Evolutionary conservation across 179 eudicot genomes (phyloP).

Genomic region (Dionaea muscipula): DNA sequence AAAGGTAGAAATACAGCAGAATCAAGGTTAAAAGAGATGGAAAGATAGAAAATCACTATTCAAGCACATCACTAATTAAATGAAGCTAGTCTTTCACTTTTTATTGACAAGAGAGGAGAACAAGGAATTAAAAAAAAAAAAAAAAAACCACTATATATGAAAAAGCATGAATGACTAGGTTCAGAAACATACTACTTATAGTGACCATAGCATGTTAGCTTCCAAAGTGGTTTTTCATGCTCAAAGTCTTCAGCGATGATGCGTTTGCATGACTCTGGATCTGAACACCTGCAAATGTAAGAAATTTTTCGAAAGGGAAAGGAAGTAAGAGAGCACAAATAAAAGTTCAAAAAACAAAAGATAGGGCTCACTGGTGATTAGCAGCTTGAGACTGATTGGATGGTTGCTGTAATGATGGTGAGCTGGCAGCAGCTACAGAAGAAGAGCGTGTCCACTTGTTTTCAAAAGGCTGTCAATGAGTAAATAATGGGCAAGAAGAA

Average conservation of each 20-base stretch:
- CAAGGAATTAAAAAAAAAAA: neutral
- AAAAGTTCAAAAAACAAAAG: slow-evolving; percentile 6
- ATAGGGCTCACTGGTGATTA: slow-evolving; percentile 51
- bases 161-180: neutral
- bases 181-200: slow-evolving; percentile 36
- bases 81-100: neutral
- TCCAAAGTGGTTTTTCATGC: slow-evolving; percentile 85
- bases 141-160: neutral
- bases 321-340: neutral
- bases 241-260: slow-evolving; percentile 54
- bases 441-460: slow-evolving; percentile 78
- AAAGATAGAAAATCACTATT: no score
- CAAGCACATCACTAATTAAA: no score
- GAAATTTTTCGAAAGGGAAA: slow-evolving; percentile 4
- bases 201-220: slow-evolving; percentile 92
- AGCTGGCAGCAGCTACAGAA: slow-evolving; percentile 17
- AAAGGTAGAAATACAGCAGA: no score
- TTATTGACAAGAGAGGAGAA: neutral
- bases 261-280: slow-evolving; percentile 65
- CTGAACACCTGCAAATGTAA: slow-evolving; percentile 57
- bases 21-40: no score
- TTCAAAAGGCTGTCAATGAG: slow-evolving; percentile 68
- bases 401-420: slow-evolving; percentile 37
- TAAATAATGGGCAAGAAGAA: neutral
- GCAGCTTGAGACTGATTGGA: slow-evolving; percentile 43